Evolutionary conservation across 495 filamentous ascomycete genomes (phyloP), one percentile per base, ranked within the genome.

Genomic region (Trichoderma asperelloides): DNA sequence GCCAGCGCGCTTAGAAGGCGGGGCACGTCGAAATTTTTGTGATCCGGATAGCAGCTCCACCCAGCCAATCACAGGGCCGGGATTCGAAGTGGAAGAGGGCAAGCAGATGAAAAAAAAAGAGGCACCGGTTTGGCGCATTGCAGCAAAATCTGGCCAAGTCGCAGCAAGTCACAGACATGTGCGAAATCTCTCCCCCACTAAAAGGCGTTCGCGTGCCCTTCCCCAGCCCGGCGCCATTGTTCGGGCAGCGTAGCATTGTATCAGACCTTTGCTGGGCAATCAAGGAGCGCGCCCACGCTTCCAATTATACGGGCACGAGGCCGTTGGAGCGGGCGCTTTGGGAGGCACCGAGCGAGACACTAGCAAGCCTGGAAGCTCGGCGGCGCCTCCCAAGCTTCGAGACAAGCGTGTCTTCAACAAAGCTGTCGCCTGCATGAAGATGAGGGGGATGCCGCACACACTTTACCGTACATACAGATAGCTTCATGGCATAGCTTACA

Each of bases 161-260:
- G 9, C 33, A 7, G 6, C 33, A 8, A 37, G 33, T 37, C 33
- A 37, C 33, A 37, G 33, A 37, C 33, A 37, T 51, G 16, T 51
- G 18, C 18, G 21, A 18, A 51, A 18, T 9, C 9, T 60, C 15
- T 60, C 23, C 25, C 27, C 25, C 55, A 27, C 23, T n/a, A 27
- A 60, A 60, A 60, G 27, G 23, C 49, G 55, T 60, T 60, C 55
- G 55, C 55, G 55, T 60, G 55, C 55, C 55, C 8, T 9, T 25
- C 16, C 7, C 49, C 43, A 47, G 43, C 43, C 18, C 18, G 43
- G 33, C 33, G 33, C 33, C 33, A 7, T 37, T 37, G 33, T 37
- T 37, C 33, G 33, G 33, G 33, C 33, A 37, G 33, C 33, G 33
- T 37, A 37, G 33, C 33, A 37, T 37, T 6, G 6, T 25, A 51